Conservation (phyloP, 495 filamentous ascomycete species). For the Penicillium coffeae region DNA sequence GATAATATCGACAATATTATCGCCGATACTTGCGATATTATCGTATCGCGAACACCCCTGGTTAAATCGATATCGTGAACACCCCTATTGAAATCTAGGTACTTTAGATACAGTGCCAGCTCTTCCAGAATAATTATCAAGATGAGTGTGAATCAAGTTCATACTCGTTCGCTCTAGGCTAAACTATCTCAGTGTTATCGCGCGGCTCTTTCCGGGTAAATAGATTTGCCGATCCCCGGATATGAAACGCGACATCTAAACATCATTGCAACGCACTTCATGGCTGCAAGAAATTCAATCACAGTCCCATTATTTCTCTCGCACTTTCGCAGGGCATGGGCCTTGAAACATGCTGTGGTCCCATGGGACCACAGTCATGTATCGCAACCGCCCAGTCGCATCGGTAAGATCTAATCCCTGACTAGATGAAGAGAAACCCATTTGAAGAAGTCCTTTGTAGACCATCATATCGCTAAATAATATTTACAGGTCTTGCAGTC, state of each 20-base stretch:
- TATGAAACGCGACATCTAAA: not conserved
- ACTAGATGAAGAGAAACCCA: not conserved
- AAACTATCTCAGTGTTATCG: too few species aligned
- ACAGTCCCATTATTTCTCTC: slow-evolving; percentile 48
- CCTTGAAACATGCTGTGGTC: slow-evolving; percentile 24
- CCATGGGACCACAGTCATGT: not conserved
- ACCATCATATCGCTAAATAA: slow-evolving; percentile 1
- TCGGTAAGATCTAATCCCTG: slow-evolving; percentile 14
- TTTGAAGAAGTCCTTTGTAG: not conserved
- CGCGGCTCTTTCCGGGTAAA: too few species aligned
- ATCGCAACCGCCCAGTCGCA: slow-evolving; percentile 5
- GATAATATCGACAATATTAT: too few species aligned
- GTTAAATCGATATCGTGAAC: too few species aligned
- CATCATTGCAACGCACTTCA: slow-evolving; percentile 1
- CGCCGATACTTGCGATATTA: too few species aligned
- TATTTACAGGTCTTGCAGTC: slow-evolving; percentile 65
- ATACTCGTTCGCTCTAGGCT: too few species aligned
- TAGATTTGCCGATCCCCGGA: not conserved
- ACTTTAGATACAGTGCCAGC: too few species aligned
- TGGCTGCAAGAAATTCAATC: slow-evolving; percentile 36
- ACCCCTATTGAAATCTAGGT: too few species aligned
- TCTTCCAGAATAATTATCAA: too few species aligned
- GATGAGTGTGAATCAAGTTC: too few species aligned
- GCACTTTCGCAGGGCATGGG: slow-evolving; percentile 48
- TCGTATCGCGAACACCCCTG: too few species aligned